A percentile compares a stretch with the other conserved stretches of the same genome.
phyloP scores from a whole-genome alignment of 1,139 yeast species.

The Hansenula sp. region DNA sequence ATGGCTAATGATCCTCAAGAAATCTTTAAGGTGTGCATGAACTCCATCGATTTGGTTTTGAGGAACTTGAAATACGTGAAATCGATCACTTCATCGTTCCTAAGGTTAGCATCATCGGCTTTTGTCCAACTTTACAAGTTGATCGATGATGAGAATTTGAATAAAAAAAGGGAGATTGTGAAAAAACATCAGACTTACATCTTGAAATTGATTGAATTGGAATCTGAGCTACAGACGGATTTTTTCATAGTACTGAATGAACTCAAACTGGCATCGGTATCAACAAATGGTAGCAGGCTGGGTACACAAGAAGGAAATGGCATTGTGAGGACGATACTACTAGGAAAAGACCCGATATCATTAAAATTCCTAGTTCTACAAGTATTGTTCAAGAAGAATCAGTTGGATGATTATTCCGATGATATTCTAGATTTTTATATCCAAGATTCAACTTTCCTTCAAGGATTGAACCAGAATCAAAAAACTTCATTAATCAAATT shows the following conservation, averaged over 20 bases:
- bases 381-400: slow-evolving; percentile 17
- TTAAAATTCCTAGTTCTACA: slow-evolving; percentile 18
- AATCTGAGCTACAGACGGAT: slow-evolving; percentile 10
- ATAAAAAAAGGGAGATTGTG: slow-evolving; percentile 5
- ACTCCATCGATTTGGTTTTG: slow-evolving; percentile 18
- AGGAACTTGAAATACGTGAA: slow-evolving; percentile 10
- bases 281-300: too few relatives aligned
- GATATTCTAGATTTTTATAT: slow-evolving; percentile 10
- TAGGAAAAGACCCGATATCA: slow-evolving; percentile 3
- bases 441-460: slow-evolving; percentile 2
- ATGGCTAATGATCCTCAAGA: slow-evolving; percentile 13
- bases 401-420: slow-evolving; percentile 6
- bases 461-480: slow-evolving; percentile 6
- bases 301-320: neutral
- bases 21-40: slow-evolving; percentile 14
- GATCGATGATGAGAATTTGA: slow-evolving; percentile 2
- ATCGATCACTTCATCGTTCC: slow-evolving; percentile 12
- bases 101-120: slow-evolving; percentile 18
- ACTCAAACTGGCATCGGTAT: slow-evolving; percentile 4
- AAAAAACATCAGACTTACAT: slow-evolving; percentile 19
- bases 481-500: slow-evolving; percentile 13
- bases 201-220: slow-evolving; percentile 20
- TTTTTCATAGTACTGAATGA: slow-evolving; percentile 7
- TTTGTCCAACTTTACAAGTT: slow-evolving; percentile 18
- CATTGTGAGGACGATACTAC: neutral